Evolutionary conservation across 1,284 basidiomycete species (phyloP), one percentile per base, ranked within the genome.

Genomic region (Pseudozyma pruni): DNA sequence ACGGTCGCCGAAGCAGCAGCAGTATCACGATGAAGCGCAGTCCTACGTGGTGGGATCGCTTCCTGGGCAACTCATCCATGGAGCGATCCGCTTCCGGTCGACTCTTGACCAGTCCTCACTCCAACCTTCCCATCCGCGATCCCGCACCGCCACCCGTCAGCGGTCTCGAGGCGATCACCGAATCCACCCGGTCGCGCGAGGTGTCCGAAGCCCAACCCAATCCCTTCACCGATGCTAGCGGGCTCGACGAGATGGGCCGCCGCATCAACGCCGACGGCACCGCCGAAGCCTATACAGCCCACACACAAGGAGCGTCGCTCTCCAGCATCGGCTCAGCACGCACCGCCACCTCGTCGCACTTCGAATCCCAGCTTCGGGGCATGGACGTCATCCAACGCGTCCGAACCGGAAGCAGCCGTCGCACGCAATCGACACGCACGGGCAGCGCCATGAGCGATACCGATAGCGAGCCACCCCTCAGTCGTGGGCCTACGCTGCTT

Each of bases 301-400:
- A 46, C 31, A 35, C 45, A 19, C 72, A 75, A 23, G 62, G 64
- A 1, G 40, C 52, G 11, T 71, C 72, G 7, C 33, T 72, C 8
- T 72, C 76, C 16, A 74, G 68, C 34, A 52, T 76, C 22, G 71
- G 75, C 17, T 74, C 73, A 16, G 59, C 64, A 1, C 51, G 68
- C 2, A 76, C 76, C 8, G 61, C 56, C 17, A 66, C 73, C 2
- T 68, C 58, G 22, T 72, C 72, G 17, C 60, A 70, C 41, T 64
- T 79, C 14, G 77, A 79, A 53, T 60, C 58, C 4, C 51, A 58
- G 8, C 22, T 79, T 25, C 48, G 58, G 3, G 53, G 53, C 5
- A 79, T 79, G 77, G 75, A 79, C 33, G 76, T 79, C 19, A 58
- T 78, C 11, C 77, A 79, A 37, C 73, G 77, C 19, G 69, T 58